Conservation (phyloP, 2,329 filamentous ascomycete genomes). For the Pestalotiopsis sp. region DNA sequence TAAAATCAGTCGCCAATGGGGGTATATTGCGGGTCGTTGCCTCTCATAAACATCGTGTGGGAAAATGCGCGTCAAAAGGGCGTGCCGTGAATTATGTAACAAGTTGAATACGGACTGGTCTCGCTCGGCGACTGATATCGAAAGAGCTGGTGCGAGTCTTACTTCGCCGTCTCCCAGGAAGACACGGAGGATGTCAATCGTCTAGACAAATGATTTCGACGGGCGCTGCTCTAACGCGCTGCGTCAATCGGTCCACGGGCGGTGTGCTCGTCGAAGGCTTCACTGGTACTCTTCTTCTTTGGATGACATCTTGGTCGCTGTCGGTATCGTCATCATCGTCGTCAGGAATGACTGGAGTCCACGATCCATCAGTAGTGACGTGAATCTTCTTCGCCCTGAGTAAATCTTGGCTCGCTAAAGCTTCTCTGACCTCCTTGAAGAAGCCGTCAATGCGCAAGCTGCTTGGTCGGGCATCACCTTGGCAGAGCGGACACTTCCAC, state of each 20-base stretch:
- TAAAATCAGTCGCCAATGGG: not conserved
- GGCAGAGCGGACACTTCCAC: conserved; percentile 88
- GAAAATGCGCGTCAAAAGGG: not conserved
- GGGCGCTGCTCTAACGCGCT: not conserved
- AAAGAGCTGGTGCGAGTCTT: not conserved
- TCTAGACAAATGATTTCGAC: conserved; percentile 14
- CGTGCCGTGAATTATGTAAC: not conserved
- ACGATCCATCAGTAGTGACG: conserved; percentile 64
- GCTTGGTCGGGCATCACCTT: conserved; percentile 71
- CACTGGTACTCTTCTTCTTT: not conserved
- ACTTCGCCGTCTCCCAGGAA: not conserved
- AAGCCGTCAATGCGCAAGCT: conserved; percentile 74
- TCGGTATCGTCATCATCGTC: conserved; percentile 32
- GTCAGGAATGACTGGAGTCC: conserved; percentile 50
- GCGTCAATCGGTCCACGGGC: not conserved
- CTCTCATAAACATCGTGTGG: not conserved
- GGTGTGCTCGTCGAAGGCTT: not conserved
- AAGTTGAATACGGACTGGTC: not conserved
- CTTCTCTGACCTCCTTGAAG: conserved; percentile 59
- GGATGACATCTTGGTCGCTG: conserved; percentile 27
- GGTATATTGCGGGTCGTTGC: not conserved
- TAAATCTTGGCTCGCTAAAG: conserved; percentile 49
- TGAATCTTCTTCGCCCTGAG: conserved; percentile 60
- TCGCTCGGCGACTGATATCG: not conserved
- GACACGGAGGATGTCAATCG: not conserved